Base-by-base conservation (phyloP, 176 grass and related monocot species). In the Dendrocalamus sinicus region DNA sequence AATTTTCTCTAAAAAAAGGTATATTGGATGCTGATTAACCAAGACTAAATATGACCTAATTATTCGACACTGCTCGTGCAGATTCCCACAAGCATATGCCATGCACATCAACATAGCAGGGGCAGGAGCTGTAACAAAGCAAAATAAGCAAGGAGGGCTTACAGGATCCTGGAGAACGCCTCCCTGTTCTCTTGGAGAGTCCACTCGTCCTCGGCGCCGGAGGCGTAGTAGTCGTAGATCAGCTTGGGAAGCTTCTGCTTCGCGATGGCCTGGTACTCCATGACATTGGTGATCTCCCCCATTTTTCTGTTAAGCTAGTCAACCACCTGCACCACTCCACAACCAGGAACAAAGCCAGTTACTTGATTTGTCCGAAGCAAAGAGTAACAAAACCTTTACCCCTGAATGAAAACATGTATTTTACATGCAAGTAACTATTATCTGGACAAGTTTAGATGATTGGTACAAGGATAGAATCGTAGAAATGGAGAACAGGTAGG, bases 191-290 rank as follows among this genome's bases (percentile, higher is more conserved):
- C 96, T 67, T 92, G 54, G 11, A 99, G 91, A 74, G 94, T 96
- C 96, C 96, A 99, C 54, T 99, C 90, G 17, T 99, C 96, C 90
- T 99, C 96, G 4, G 96, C 92, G 0, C 96, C 96, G 0, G 96
- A 99, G 22, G 96, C 96, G 35, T 94, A 99, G 73, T 96, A 99
- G 83, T 99, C 96, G 13, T 91, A 99, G 3, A 45, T 55, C 96
- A 99, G 94, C 90, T 96, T 99, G 3, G 96, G 94, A 78, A 99
- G 86, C 82, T 76, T 99, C 79, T 92, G 84, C 96, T 91, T 99
- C 0, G 96, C 96, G 51, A 99, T 96, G 72, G 84, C 84, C 86
- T 99, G 81, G 78, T 96, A 99, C 92, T 96, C 96, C 67, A 13
- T 91, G 76, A 99, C 93, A 86, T 99, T 99, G 79, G 96, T 99